Conservation (phyloP, 805 yeast genomes). For the Debaryomyces hansenii region DNA sequence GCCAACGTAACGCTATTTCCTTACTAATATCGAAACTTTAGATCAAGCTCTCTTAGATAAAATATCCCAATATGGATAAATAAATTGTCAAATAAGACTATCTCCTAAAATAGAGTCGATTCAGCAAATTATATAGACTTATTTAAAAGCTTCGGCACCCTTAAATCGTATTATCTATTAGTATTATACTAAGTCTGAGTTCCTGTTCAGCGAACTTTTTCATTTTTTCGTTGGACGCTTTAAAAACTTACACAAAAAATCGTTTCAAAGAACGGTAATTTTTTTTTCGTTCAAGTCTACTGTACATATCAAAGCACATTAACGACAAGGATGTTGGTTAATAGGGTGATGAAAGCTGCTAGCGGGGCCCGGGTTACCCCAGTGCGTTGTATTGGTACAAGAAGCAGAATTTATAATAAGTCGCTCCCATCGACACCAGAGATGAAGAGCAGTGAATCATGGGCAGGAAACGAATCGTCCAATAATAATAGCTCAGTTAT, state of each 20-base stretch:
- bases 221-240: not conserved
- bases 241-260: conserved; percentile 2
- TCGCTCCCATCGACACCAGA: conserved; percentile 27
- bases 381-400: not conserved
- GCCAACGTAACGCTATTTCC: too few species aligned
- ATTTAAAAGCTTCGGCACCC: not conserved
- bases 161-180: not conserved
- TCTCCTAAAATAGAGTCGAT: not conserved
- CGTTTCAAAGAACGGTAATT: not conserved
- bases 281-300: not conserved
- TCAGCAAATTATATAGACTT: not conserved
- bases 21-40: too few species aligned
- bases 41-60: too few species aligned
- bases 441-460: conserved; percentile 29
- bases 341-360: not conserved
- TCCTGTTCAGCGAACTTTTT: not conserved
- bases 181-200: not conserved
- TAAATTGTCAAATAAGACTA: too few species aligned
- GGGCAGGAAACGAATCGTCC: conserved; percentile 22
- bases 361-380: not conserved
- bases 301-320: not conserved
- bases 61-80: too few species aligned
- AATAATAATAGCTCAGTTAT: conserved; percentile 20
- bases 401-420: conserved; percentile 6
- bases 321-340: not conserved